Base-by-base conservation (phyloP, 768 basidiomycete genomes). In the Leccinum obscurum region DNA sequence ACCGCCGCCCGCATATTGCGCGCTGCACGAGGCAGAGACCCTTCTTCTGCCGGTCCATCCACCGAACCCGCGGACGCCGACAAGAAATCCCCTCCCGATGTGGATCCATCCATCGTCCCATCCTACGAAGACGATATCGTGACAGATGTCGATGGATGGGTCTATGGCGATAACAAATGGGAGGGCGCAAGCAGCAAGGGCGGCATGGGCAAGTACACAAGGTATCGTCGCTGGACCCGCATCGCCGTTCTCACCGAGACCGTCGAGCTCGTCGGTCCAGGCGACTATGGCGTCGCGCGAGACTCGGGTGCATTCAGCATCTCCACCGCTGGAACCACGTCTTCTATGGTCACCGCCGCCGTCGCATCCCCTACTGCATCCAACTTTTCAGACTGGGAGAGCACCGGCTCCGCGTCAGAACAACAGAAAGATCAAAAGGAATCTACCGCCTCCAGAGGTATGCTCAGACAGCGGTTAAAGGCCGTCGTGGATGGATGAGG, bases 81-180 rank as follows among this genome's bases (percentile, higher is more conserved):
- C 24, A 69, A 66, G 54, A 65, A 66, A 37, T 9, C 57, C 34
- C 53, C 59, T 26, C 50, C 66, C 14, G 70, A 73, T n/a, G 70
- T 74, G 15, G 72, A 74, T 53, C 59, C 69, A 2, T 64, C 69
- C 34, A 72, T 67, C 54, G 74, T 56, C 68, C 75, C 56, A 41
- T 68, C 71, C 3, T 74, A 75, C 15, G 81, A 81, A 2, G 83
- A 85, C 56, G 83, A 87, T 49, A 75, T 77, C 30, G 70, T 77
- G 39, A 96, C 94, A 2, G 95, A 98, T 70, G 70, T 80, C 4
- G 93, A 95, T 61, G 95, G 95, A 4, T 98, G 95, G 95, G 83
- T 94, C 6, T 97, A 94, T 68, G 89, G 87, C 2, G 95, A 95
- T 66, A 98, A 98, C 72, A 96, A 97, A 72, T 98, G 95, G 95